Conservation (phyloP, 257 asterid genomes). For the Agastache rugosa region DNA sequence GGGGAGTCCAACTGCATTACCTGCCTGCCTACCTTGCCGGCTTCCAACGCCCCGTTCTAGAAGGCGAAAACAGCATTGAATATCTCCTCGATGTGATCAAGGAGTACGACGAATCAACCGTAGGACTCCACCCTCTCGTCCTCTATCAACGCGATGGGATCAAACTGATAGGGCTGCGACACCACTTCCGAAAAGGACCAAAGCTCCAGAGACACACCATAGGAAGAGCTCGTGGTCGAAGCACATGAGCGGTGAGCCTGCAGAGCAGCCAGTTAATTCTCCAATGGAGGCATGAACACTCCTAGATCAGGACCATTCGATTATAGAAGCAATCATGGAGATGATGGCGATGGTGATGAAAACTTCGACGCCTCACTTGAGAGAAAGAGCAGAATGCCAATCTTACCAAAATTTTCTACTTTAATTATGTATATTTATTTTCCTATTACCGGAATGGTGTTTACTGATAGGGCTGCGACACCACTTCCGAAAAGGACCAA, state of each 20-base stretch:
- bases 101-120: slow-evolving; percentile 77
- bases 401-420: too few species aligned
- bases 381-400: slow-evolving; percentile 46
- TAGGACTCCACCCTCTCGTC: slow-evolving; percentile 78
- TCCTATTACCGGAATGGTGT: too few species aligned
- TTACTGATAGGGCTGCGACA: slow-evolving; percentile 67
- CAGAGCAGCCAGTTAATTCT: slow-evolving; percentile 60
- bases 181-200: slow-evolving; percentile 58
- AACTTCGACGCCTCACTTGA: slow-evolving; percentile 73
- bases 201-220: slow-evolving; percentile 43
- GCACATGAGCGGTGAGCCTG: slow-evolving; percentile 63
- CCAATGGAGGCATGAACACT: slow-evolving; percentile 42
- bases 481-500: slow-evolving; percentile 58
- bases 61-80: slow-evolving; percentile 75
- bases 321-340: slow-evolving; percentile 17
- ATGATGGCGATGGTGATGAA: slow-evolving; percentile 54
- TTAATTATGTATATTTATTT: too few species aligned
- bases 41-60: slow-evolving; percentile 79
- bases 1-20: slow-evolving; percentile 59
- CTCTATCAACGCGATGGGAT: slow-evolving; percentile 71
- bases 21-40: slow-evolving; percentile 62
- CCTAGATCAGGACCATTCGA: slow-evolving; percentile 47
- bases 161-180: slow-evolving; percentile 68
- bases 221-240: slow-evolving; percentile 54
- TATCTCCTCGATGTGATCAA: slow-evolving; percentile 85